Conservation (phyloP, 345 rosid species). For the Ricinus communis region DNA sequence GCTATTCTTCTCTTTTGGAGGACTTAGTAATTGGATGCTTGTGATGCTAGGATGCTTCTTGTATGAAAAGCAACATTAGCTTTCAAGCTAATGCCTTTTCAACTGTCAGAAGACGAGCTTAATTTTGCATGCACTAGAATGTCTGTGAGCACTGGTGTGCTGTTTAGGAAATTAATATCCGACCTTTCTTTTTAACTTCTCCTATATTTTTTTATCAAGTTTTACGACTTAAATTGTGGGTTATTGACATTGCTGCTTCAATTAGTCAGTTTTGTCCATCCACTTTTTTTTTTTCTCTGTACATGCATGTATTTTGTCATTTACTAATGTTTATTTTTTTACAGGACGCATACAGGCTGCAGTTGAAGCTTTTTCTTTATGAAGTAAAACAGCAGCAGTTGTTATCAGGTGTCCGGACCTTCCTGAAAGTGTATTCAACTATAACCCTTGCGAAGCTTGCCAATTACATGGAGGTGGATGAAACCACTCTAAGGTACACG, state of each 20-base stretch:
- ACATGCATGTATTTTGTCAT: neutral
- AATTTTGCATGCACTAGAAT: neutral
- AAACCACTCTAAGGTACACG: constrained; percentile 70
- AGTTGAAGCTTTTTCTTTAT: constrained; percentile 87
- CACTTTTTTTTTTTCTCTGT: neutral
- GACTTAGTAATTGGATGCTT: neutral
- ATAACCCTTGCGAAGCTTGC: constrained; percentile 85
- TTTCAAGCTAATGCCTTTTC: neutral
- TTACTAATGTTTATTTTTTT: constrained; percentile 9
- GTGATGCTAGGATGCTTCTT: neutral
- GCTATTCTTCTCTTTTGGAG: too few relatives aligned
- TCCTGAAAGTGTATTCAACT: constrained; percentile 84
- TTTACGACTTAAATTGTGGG: too few relatives aligned
- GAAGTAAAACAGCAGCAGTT: constrained; percentile 97
- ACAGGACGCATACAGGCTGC: constrained; percentile 96
- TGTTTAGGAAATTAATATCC: neutral
- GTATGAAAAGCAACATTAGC: neutral
- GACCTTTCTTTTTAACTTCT: neutral
- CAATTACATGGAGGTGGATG: constrained; percentile 92
- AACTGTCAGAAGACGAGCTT: neutral
- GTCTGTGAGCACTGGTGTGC: neutral
- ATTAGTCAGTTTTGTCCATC: neutral
- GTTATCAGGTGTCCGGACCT: constrained; percentile 75
- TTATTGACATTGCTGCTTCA: neutral
- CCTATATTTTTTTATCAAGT: too few relatives aligned